These are phyloP conservation scores for Akebia trifoliata DNA, from an alignment of 164 flowering plant species.

Conservation along the genomic window DNA sequence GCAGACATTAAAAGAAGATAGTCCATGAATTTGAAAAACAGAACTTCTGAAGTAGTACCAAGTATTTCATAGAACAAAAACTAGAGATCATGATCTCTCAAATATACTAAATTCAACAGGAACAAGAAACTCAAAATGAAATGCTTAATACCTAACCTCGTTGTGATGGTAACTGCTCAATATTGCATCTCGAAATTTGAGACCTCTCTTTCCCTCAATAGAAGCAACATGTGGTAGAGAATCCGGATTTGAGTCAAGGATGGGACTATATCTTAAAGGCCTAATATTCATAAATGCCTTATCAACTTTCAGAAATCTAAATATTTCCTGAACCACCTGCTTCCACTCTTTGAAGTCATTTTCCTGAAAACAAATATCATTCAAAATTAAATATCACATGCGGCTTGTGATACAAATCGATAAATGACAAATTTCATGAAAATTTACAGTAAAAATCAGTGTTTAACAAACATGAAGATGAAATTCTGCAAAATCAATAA, in stretches of 20 bases:
- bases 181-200: conserved; percentile 66
- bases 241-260: conserved; percentile 67
- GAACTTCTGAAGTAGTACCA: too few relatives aligned
- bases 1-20: too few relatives aligned
- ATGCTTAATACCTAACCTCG: conserved; percentile 50
- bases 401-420: too few relatives aligned
- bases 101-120: background rate
- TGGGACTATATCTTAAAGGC: conserved; percentile 79
- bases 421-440: too few relatives aligned
- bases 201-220: conserved; percentile 33
- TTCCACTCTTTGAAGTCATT: conserved; percentile 89
- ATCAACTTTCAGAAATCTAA: conserved; percentile 79
- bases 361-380: conserved; percentile 51
- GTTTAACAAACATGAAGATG: too few relatives aligned
- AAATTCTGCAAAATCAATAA: background rate
- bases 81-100: too few relatives aligned
- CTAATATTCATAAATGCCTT: conserved; percentile 74
- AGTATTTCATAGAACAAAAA: too few relatives aligned
- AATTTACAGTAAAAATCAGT: too few relatives aligned
- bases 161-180: conserved; percentile 78
- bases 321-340: conserved; percentile 77
- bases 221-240: conserved; percentile 36
- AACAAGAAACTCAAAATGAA: background rate
- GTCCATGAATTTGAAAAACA: too few relatives aligned
- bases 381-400: background rate